Percentiles rank a stretch among this genome's conserved stretches.
phyloP scores from a whole-genome alignment of 2,329 filamentous ascomycete genomes.

The Alternaria alternata region DNA sequence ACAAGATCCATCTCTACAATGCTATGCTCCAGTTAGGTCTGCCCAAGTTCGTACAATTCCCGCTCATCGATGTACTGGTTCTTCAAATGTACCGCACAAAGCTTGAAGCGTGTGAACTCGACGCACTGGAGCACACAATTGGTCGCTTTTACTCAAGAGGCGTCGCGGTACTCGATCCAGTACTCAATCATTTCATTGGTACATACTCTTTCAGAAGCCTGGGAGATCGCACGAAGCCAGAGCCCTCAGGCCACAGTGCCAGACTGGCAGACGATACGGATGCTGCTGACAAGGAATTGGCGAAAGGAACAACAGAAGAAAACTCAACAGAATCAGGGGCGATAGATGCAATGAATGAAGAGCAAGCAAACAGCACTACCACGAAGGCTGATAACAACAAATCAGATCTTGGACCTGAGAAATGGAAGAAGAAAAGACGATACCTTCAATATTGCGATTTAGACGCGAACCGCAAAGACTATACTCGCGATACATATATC shows the following conservation, averaged over 20 bases:
- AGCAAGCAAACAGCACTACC: neutral
- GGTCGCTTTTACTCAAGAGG: constrained; percentile 22
- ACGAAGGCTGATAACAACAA: neutral
- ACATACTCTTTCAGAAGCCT: constrained; percentile 19
- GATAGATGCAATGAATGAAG: neutral
- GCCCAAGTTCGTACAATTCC: constrained; percentile 14
- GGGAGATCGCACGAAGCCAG: constrained; percentile 13
- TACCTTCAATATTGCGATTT: constrained; percentile 2
- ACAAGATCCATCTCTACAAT: constrained; percentile 34
- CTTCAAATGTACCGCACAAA: constrained; percentile 23
- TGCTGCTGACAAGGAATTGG: neutral
- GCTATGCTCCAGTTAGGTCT: constrained; percentile 30
- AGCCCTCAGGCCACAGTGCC: neutral
- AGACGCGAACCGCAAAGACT: neutral
- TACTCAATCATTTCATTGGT: constrained; percentile 27
- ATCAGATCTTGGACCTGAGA: neutral
- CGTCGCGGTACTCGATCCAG: constrained; percentile 29
- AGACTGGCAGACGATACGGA: neutral
- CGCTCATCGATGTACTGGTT: constrained; percentile 23
- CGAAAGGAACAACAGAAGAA: neutral
- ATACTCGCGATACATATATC: constrained; percentile 8
- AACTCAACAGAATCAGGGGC: neutral
- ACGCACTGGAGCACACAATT: constrained; percentile 26
- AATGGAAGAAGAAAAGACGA: neutral
- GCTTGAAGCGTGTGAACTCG: constrained; percentile 20